These are phyloP conservation scores for Heracleum sosnowskyi DNA, from an alignment of 129 eudicot species.

Conservation along the genomic window DNA sequence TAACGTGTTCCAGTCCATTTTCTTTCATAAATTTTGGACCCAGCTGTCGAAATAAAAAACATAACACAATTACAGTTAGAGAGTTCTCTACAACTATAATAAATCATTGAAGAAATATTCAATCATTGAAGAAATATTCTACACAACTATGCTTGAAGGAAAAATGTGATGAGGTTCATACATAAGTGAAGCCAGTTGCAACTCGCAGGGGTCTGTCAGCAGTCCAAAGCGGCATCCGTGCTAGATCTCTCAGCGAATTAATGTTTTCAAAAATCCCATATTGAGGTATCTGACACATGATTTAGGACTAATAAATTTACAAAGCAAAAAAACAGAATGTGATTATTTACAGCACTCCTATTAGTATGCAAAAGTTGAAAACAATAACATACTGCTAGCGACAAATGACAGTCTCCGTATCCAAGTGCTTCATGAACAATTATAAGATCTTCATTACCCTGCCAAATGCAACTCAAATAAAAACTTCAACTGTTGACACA, in stretches of 20 bases:
- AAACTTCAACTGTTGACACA: background rate
- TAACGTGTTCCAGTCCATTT: conserved; percentile 70
- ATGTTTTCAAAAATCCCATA: conserved; percentile 84
- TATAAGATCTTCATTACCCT: conserved; percentile 89
- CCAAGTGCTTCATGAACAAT: conserved; percentile 87
- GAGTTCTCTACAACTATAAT: background rate
- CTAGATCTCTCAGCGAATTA: conserved; percentile 72
- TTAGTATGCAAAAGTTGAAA: background rate
- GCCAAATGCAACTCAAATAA: conserved; percentile 5
- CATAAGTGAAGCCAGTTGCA: conserved; percentile 93
- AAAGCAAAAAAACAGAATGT: background rate
- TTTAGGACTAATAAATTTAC: background rate
- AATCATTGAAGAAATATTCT: background rate
- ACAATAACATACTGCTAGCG: conserved; percentile 61
- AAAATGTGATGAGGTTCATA: conserved; percentile 39
- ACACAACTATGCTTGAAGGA: conserved; percentile 6
- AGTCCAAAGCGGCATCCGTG: conserved; percentile 91
- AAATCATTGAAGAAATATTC: background rate
- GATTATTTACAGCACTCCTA: background rate
- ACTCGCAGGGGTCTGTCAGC: conserved; percentile 88
- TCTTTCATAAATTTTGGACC: conserved; percentile 89
- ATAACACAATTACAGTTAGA: conserved; percentile 8
- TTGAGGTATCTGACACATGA: conserved; percentile 56
- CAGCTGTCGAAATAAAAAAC: conserved; percentile 34
- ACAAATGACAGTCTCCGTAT: conserved; percentile 88